Base-by-base conservation (phyloP, 139 green algal genomes). In the Haematococcus sp. region DNA sequence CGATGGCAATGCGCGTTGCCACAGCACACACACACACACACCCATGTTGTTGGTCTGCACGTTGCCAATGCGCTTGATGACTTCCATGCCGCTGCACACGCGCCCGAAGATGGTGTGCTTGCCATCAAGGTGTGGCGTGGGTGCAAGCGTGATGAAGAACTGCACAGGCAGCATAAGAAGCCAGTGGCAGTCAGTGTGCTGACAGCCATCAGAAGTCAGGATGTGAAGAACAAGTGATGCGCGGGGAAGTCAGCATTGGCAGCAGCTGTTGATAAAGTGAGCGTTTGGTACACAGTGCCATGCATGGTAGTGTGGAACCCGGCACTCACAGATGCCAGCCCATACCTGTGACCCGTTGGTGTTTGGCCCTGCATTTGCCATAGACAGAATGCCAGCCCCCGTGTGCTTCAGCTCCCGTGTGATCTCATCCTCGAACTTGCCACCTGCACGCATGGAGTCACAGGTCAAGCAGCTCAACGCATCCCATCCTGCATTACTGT, bases 71-170 rank as follows among this genome's bases (percentile, higher is more conserved):
- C 91, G 84, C 83, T 97, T 92, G 7, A 98, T 77, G 0, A 95
- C 87, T 4, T 82, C 75, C 94, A 98, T 97, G 55, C 94, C 94
- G 1, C 58, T 67, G 67, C 63, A 91, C 4, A 99, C 93, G 9
- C 95, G 83, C 2, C 95, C 95, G 85, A 99, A 99, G 25, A 99
- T 94, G 7, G 95, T 98, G 78, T 99, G 95, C 90, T 98, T 98
- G 63, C 89, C 93, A 73, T 97, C 94, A 28, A 98, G 81, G 74
- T 83, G 92, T 0, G 94, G 92, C 1, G 88, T 90, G 19, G 91
- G 92, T 25, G 89, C 92, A 1, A 95, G 64, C n/a, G 93, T 95
- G 51, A 97, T 81, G 76, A 94, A 97, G 61, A 97, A 97, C 88
- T 95, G 84, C 68, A 7, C 7, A 70, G 40, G 40, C 7, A 49